A percentile compares a stretch with the other conserved stretches of the same genome.
Conservation (phyloP, 2,329 filamentous ascomycete species). For the Epichloe bromicola region DNA sequence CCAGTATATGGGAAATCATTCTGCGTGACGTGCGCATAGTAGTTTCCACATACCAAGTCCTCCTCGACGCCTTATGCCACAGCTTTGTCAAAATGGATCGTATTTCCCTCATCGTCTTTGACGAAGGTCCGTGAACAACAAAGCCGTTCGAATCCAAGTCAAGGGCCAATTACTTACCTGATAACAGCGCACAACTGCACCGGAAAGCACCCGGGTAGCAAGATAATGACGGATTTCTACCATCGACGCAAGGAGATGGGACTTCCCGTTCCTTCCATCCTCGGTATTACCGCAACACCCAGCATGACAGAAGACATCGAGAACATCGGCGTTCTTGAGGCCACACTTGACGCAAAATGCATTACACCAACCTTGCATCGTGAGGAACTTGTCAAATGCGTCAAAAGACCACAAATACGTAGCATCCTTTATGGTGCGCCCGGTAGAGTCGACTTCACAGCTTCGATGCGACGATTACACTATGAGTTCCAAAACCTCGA, state of each 20-base stretch:
- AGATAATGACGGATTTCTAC: constrained; percentile 64
- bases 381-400: constrained; percentile 53
- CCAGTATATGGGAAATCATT: constrained; percentile 52
- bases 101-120: constrained; percentile 62
- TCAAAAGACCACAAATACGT: constrained; percentile 50
- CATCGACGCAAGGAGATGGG: constrained; percentile 30
- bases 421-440: constrained; percentile 19
- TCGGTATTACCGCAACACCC: constrained; percentile 74
- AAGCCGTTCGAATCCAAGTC: background rate
- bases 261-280: constrained; percentile 44
- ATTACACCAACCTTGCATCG: constrained; percentile 56
- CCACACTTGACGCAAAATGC: constrained; percentile 55
- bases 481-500: constrained; percentile 32
- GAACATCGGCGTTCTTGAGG: constrained; percentile 50
- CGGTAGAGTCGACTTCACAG: constrained; percentile 12
- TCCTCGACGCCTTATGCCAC: constrained; percentile 62
- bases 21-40: constrained; percentile 56
- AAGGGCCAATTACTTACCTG: background rate
- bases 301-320: constrained; percentile 45
- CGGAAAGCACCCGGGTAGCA: constrained; percentile 48
- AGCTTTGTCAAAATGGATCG: constrained; percentile 54
- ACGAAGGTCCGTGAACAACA: constrained; percentile 50
- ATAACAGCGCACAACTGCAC: constrained; percentile 59
- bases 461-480: constrained; percentile 31
- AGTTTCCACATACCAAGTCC: constrained; percentile 63